Conservation (phyloP, 2,329 filamentous ascomycete genomes). For the Fusarium temperatum region DNA sequence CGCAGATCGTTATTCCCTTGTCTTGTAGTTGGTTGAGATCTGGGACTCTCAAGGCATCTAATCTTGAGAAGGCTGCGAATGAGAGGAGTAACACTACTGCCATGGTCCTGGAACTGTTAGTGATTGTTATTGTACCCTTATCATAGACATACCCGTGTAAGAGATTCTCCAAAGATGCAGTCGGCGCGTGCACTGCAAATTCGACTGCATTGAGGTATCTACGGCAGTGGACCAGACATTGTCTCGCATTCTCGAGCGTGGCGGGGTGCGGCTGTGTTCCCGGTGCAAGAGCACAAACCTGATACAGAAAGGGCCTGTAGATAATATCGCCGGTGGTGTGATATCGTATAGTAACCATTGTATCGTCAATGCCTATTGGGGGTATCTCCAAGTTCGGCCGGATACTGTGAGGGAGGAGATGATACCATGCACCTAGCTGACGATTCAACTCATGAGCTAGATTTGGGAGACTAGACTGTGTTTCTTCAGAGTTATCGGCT, state of each 20-base stretch:
- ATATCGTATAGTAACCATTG: conserved; percentile 31
- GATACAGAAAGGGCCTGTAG: conserved; percentile 27
- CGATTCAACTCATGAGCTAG: conserved; percentile 29
- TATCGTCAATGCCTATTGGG: conserved; percentile 15
- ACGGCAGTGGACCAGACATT: conserved; percentile 28
- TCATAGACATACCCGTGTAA: conserved; percentile 15
- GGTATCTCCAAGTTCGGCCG: conserved; percentile 17
- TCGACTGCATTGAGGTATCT: conserved; percentile 26
- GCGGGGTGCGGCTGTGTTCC: background rate
- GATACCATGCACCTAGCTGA: conserved; percentile 31
- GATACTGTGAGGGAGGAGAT: conserved; percentile 31
- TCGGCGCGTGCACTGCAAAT: conserved; percentile 16
- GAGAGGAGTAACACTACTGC: conserved; percentile 27
- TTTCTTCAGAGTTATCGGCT: conserved; percentile 6
- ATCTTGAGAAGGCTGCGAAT: conserved; percentile 28
- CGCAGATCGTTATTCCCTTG: conserved; percentile 31
- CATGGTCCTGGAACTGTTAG: conserved; percentile 21
- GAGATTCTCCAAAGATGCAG: conserved; percentile 26
- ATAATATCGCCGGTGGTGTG: conserved; percentile 32
- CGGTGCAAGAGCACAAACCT: conserved; percentile 15
- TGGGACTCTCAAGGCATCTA: conserved; percentile 16
- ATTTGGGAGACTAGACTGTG: background rate
- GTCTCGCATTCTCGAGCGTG: conserved; percentile 24
- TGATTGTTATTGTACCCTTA: fast-evolving
- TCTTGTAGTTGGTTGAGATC: conserved; percentile 31